phyloP scores from a whole-genome alignment of 2,329 filamentous ascomycete species.

The Neobulgaria alba region DNA sequence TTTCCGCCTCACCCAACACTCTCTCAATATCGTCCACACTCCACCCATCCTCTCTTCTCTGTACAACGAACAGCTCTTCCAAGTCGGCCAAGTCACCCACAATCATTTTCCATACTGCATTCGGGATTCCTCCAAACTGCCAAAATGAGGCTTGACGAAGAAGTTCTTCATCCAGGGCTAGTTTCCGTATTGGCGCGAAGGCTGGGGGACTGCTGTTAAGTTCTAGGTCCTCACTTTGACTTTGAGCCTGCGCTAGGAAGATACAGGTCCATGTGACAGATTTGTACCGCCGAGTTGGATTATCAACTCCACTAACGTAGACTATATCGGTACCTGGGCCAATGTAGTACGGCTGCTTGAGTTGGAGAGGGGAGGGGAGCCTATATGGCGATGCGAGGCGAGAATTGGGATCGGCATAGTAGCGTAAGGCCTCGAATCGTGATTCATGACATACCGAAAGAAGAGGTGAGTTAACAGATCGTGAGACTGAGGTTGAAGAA shows the following conservation, averaged over 20 bases:
- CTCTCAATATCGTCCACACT: slow-evolving; percentile 1
- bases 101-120: slow-evolving; percentile 7
- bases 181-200: slow-evolving; percentile 4
- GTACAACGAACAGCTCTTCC: slow-evolving; percentile 7
- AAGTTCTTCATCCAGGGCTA: slow-evolving; percentile 7
- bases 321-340: slow-evolving; percentile 10
- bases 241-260: slow-evolving; percentile 1
- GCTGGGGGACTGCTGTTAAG: not conserved
- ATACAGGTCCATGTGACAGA: slow-evolving; percentile 6
- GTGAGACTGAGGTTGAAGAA: not conserved
- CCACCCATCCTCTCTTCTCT: slow-evolving; percentile 1
- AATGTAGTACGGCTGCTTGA: slow-evolving; percentile 1
- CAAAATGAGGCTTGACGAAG: slow-evolving; percentile 3
- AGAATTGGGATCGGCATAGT: slow-evolving; percentile 1
- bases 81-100: slow-evolving; percentile 2
- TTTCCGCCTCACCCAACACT: slow-evolving; percentile 3
- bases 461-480: slow-evolving; percentile 2
- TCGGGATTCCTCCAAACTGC: slow-evolving; percentile 4
- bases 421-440: slow-evolving; percentile 6
- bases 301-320: slow-evolving; percentile 7
- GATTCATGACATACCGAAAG: slow-evolving; percentile 7
- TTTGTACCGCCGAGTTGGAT: not conserved
- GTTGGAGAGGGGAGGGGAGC: not conserved
- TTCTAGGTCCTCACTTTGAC: no score
- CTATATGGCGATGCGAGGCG: not conserved